Evolutionary conservation across 768 basidiomycete species (phyloP).

Genomic region (Boletus vinaceobasis): DNA sequence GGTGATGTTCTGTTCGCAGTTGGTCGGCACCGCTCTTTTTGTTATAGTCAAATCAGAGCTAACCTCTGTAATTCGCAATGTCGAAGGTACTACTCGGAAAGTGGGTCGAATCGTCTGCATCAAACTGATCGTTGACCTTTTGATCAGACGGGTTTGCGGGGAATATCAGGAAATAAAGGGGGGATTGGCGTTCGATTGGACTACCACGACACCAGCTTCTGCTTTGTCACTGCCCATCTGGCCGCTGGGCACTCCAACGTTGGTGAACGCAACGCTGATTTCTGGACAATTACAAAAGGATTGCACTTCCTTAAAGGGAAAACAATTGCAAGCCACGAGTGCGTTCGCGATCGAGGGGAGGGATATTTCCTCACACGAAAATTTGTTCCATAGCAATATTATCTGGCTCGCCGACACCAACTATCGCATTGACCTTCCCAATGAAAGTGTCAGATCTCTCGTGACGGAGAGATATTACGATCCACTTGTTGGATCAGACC

Average conservation of each 20-base stretch:
- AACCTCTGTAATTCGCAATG: constrained; percentile 78
- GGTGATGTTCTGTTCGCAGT: constrained; percentile 40
- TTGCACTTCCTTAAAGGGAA: constrained; percentile 89
- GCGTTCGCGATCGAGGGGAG: constrained; percentile 28
- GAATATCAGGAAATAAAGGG: constrained; percentile 97
- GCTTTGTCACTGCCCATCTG: constrained; percentile 93
- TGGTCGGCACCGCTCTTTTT: constrained; percentile 92
- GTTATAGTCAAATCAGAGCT: constrained; percentile 78
- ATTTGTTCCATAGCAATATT: constrained; percentile 61
- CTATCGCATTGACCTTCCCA: constrained; percentile 87
- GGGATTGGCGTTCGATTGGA: constrained; percentile 93
- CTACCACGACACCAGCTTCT: constrained; percentile 87
- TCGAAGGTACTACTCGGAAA: constrained; percentile 90
- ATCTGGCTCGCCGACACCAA: constrained; percentile 96
- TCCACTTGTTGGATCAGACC: constrained; percentile 75
- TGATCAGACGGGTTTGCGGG: constrained; percentile 74
- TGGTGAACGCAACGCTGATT: constrained; percentile 90
- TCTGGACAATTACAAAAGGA: constrained; percentile 78
- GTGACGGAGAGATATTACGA: constrained; percentile 67
- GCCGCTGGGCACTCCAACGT: constrained; percentile 93
- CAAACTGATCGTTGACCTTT: background rate
- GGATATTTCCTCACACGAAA: constrained; percentile 6
- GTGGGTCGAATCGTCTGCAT: constrained; percentile 36
- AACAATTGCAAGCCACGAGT: constrained; percentile 89
- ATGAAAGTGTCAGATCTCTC: constrained; percentile 70